phyloP scores from a whole-genome alignment of 108 stramenopile species.

The Nitzschia sp. region DNA sequence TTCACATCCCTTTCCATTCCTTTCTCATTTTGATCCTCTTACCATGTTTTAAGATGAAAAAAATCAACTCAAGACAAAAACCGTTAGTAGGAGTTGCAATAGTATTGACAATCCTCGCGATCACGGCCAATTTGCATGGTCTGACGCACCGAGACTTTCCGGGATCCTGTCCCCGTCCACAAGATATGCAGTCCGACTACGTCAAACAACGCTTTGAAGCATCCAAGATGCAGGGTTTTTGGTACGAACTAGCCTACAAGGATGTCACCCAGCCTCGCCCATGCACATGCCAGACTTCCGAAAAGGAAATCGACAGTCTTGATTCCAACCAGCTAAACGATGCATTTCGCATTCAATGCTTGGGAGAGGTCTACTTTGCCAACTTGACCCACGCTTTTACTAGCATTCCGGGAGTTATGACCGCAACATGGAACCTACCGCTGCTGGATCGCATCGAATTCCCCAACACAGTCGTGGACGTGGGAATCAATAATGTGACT shows the following conservation, averaged over 20 bases:
- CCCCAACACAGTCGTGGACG: background rate
- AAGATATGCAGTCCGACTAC: background rate
- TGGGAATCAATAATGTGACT: background rate
- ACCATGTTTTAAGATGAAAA: too few relatives aligned
- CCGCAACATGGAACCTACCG: background rate
- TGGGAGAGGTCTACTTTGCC: background rate
- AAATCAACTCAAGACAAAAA: too few relatives aligned
- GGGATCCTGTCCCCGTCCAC: background rate
- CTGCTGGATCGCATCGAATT: background rate
- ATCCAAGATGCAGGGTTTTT: background rate
- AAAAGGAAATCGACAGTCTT: background rate
- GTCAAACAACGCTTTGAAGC: background rate
- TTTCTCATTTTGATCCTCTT: too few relatives aligned
- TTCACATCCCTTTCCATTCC: too few relatives aligned
- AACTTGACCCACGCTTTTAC: background rate
- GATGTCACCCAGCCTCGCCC: background rate
- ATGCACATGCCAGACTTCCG: background rate
- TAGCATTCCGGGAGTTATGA: background rate
- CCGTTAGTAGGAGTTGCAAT: too few relatives aligned
- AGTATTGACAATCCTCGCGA: too few relatives aligned
- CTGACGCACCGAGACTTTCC: too few relatives aligned
- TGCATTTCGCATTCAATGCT: background rate
- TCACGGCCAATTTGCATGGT: too few relatives aligned
- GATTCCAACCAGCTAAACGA: background rate
- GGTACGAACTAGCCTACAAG: background rate